Base-by-base conservation (phyloP, 75 land plant species). In the Isoetes taiwanensis region DNA sequence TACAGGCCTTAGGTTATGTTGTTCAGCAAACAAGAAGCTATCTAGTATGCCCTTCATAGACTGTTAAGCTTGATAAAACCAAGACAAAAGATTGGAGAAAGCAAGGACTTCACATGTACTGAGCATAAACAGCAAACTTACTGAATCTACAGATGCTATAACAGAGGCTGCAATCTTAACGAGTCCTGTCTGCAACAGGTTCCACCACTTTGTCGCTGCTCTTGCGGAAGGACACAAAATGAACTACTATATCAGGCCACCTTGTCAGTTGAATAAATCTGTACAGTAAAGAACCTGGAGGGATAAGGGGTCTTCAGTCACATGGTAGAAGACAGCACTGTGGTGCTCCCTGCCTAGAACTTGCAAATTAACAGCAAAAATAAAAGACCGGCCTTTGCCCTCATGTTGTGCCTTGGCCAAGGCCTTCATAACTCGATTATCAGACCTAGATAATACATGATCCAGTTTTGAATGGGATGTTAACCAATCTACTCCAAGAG, bases 61-160 rank as follows among this genome's bases (percentile, higher is more conserved):
- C n/a, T n/a, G n/a, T n/a, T n/a, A n/a, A n/a, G n/a, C n/a, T n/a
- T n/a, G n/a, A n/a, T n/a, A n/a, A n/a, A n/a, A n/a, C n/a, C n/a
- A n/a, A n/a, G n/a, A n/a, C n/a, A n/a, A n/a, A n/a, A n/a, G n/a
- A n/a, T n/a, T n/a, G n/a, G n/a, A n/a, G n/a, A n/a, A n/a, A n/a
- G n/a, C n/a, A n/a, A n/a, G n/a, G n/a, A n/a, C n/a, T n/a, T n/a
- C n/a, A n/a, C n/a, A n/a, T n/a, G n/a, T n/a, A n/a, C n/a, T n/a
- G n/a, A n/a, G 27, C 26, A 33, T 17, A 27, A 29, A 52, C 29
- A 59, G 30, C 4, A 21, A 30, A 68, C 99, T 82, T 27, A 94
- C 99, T 64, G 99, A 89, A 59, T 94, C 96, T n/a, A 89, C 81
- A 34, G 99, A 79, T 59, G 96, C 84, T 53, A 94, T 75, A 4